A percentile compares a stretch with the other conserved stretches of the same genome.
Conservation (phyloP, 768 basidiomycete genomes). For the Sarcomyxa edulis region DNA sequence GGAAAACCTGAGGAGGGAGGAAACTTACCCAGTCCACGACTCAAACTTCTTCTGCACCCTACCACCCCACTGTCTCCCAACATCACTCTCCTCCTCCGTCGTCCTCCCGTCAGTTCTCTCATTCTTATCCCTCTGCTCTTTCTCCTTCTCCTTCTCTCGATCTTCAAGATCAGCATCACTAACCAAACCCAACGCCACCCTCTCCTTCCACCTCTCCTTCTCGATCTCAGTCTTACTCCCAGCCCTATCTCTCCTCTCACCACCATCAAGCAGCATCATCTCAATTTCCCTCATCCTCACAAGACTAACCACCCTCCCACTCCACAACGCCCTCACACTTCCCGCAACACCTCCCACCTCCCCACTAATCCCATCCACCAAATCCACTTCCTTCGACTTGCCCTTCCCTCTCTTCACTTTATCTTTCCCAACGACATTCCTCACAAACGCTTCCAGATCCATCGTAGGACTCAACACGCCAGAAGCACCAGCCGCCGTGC, state of each 20-base stretch:
- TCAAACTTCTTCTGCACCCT: constrained; percentile 38
- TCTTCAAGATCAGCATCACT: constrained; percentile 40
- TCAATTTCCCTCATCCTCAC: constrained; percentile 30
- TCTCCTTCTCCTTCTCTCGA: not conserved
- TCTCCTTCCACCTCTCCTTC: constrained; percentile 12
- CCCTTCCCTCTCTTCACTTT: constrained; percentile 9
- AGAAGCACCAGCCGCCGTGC: constrained; percentile 31
- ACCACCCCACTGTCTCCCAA: constrained; percentile 37
- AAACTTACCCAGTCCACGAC: constrained; percentile 36
- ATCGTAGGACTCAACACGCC: constrained; percentile 40
- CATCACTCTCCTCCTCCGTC: constrained; percentile 44
- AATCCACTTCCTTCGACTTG: constrained; percentile 14
- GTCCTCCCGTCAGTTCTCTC: constrained; percentile 24
- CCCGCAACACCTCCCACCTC: constrained; percentile 31
- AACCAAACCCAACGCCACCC: constrained; percentile 18
- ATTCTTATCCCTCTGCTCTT: not conserved
- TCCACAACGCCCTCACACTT: constrained; percentile 39
- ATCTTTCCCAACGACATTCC: constrained; percentile 34
- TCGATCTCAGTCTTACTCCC: constrained; percentile 7
- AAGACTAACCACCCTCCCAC: constrained; percentile 31
- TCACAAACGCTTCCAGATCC: constrained; percentile 50
- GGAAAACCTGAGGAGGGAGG: too few species aligned
- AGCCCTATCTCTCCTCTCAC: constrained; percentile 11
- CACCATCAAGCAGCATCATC: constrained; percentile 1
- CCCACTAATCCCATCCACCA: constrained; percentile 10